Conservation (phyloP, 2,329 filamentous ascomycete genomes). For the Phyllosticta capitalensis region DNA sequence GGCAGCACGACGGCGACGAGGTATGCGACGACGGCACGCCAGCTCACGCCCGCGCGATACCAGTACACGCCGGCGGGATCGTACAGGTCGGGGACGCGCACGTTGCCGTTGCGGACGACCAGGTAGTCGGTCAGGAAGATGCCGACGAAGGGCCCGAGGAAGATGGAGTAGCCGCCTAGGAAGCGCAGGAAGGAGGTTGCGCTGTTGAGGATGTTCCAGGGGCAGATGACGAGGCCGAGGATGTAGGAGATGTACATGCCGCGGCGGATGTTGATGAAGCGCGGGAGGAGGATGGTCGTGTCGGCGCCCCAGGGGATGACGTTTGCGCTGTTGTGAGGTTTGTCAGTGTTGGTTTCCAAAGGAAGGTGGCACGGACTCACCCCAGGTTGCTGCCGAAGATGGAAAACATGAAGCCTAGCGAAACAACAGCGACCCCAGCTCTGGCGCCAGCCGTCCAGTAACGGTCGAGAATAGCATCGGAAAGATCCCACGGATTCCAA, state of each 20-base stretch:
- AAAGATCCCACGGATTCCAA: slow-evolving; percentile 12
- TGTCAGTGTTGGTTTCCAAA: neutral
- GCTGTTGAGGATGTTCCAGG: slow-evolving; percentile 28
- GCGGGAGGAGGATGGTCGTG: neutral
- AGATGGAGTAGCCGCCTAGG: slow-evolving; percentile 20
- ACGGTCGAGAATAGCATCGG: neutral
- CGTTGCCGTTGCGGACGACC: slow-evolving; percentile 17
- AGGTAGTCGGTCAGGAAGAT: slow-evolving; percentile 18
- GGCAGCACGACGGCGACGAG: neutral
- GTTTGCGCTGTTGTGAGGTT: neutral
- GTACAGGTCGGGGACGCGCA: slow-evolving; percentile 19
- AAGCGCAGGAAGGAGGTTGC: slow-evolving; percentile 27
- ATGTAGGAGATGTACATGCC: neutral
- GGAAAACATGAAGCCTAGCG: neutral
- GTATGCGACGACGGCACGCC: neutral
- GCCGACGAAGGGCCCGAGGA: slow-evolving; percentile 18
- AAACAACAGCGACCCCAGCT: neutral
- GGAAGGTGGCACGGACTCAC: neutral
- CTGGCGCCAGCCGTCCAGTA: neutral
- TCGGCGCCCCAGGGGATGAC: neutral
- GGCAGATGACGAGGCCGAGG: neutral
- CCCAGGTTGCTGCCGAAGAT: neutral
- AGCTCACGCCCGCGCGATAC: neutral
- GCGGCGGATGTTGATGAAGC: slow-evolving; percentile 13
- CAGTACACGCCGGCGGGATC: neutral